phyloP scores from a whole-genome alignment of 352 stramenopile genomes.

The Vaucheria bursata region DNA sequence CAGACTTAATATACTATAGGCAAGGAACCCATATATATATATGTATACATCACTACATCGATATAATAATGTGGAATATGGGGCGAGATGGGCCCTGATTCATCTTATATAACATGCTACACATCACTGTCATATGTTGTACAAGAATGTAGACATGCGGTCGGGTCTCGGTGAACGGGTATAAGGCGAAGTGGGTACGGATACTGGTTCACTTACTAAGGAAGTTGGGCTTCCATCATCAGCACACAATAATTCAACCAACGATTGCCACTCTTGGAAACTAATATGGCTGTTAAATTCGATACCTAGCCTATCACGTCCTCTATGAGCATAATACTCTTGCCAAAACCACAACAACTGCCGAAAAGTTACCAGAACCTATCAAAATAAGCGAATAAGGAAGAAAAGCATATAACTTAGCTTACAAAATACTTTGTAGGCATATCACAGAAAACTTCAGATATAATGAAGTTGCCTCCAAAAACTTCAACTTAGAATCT shows the following conservation, averaged over 20 bases:
- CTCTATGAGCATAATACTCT: conserved; percentile 85
- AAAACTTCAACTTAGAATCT: no score
- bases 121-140: neutral
- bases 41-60: no score
- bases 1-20: no score
- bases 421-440: no score
- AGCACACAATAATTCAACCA: conserved; percentile 75
- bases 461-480: no score
- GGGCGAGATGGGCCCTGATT: no score
- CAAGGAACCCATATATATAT: no score
- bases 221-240: conserved; percentile 77
- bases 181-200: conserved; percentile 51
- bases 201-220: conserved; percentile 54
- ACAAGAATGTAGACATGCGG: neutral
- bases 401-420: neutral
- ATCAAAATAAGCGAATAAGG: neutral
- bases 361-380: conserved; percentile 34
- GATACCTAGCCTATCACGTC: conserved; percentile 78
- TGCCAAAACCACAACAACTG: conserved; percentile 52
- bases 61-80: no score
- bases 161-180: conserved; percentile 4
- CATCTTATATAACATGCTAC: no score
- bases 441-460: no score
- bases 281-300: conserved; percentile 86
- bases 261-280: conserved; percentile 81